Conservation (phyloP, 176 grass and related monocot species). For the Cocos nucifera region DNA sequence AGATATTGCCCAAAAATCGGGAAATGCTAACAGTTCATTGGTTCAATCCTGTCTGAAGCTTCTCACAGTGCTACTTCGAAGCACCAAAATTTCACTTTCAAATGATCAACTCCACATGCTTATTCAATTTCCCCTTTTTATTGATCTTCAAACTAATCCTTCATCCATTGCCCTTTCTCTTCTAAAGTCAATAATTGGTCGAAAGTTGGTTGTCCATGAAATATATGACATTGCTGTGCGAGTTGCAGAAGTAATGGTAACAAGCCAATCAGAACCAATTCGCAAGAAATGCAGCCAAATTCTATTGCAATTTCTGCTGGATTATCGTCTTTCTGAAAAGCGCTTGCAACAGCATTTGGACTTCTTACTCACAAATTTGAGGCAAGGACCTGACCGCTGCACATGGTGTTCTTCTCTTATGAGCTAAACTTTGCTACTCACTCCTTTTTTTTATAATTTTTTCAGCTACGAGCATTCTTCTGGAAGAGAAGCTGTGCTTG, state of each 20-base stretch:
- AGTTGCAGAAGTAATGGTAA: slow-evolving; percentile 93
- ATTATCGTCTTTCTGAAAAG: slow-evolving; percentile 84
- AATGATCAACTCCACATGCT: slow-evolving; percentile 66
- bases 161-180: slow-evolving; percentile 76
- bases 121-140: slow-evolving; percentile 71
- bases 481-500: slow-evolving; percentile 85
- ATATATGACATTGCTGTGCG: slow-evolving; percentile 85
- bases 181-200: slow-evolving; percentile 73
- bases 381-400: slow-evolving; percentile 28
- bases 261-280: slow-evolving; percentile 61
- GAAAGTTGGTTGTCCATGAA: slow-evolving; percentile 68
- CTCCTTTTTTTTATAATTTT: slow-evolving; percentile 7
- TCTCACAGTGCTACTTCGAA: slow-evolving; percentile 62
- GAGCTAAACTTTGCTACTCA: slow-evolving; percentile 2
- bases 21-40: slow-evolving; percentile 61
- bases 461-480: slow-evolving; percentile 84
- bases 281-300: slow-evolving; percentile 73
- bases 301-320: slow-evolving; percentile 77
- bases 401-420: slow-evolving; percentile 1
- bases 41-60: slow-evolving; percentile 75
- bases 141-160: slow-evolving; percentile 88
- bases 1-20: slow-evolving; percentile 70
- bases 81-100: slow-evolving; percentile 70
- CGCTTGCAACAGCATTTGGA: slow-evolving; percentile 86
- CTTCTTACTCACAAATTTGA: slow-evolving; percentile 82